Evolutionary conservation across 163 green algal species (phyloP), one percentile per base, ranked within the genome.

Genomic region (Scenedesmus sp.): DNA sequence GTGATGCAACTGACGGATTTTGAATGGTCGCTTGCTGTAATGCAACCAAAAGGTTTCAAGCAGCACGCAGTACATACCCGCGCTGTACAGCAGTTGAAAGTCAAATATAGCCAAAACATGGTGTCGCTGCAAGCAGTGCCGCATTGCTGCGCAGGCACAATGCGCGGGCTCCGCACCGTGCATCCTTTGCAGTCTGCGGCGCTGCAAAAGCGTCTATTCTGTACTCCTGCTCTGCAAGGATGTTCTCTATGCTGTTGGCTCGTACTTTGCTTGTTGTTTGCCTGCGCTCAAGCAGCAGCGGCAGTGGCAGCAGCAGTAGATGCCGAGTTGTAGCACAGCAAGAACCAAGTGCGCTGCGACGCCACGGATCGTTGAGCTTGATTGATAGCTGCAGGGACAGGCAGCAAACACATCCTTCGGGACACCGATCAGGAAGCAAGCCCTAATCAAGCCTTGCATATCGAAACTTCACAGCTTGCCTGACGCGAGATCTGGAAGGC

Each of bases 161-260:
- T 18, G 16, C 2, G 15, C 7, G 52, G 66, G 70, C 70, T 23
- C 12, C 70, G 23, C 70, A 79, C 70, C 70, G 23, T n/a, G 70
- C 20, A 52, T 79, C 70, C 20, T 79, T 79, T 13, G 70, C 5
- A 23, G 70, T 15, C 23, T 15, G 23, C 0, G 70, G 70, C 12
- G 70, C 70, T 52, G 70, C 70, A 79, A 79, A 79, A 46, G 70
- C 70, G 70, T 79, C 70, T 13, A 79, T 7, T 13, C 70, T 79
- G 23, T 52, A 88, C 57, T 88, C 83, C 18, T 88, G 83, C 59
- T 88, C 57, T 3, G 83, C 83, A 18, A 88, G 46, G 57, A 88
- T 88, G n/a, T 66, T 66, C 57, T 88, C 83, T 74, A 88, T 88
- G 54, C 66, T 76, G 57, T 26, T 77, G 59, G 66, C 23, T 60